Evolutionary conservation across 2,329 filamentous ascomycete species (phyloP), one percentile per base, ranked within the genome.

Genomic region (Allantophomopsis lycopodina): DNA sequence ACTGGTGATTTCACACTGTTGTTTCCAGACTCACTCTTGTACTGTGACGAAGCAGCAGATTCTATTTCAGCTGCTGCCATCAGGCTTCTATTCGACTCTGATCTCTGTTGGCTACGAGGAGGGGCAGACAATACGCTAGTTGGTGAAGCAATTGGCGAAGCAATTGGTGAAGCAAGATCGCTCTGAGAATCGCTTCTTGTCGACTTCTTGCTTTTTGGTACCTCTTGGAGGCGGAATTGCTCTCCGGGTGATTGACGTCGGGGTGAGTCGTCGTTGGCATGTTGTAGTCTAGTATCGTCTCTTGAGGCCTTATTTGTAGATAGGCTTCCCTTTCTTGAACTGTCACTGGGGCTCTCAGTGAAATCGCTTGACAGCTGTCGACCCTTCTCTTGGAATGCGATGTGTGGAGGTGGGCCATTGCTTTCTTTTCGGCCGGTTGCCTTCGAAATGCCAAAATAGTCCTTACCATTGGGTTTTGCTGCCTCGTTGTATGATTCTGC

Each of bases 351-450:
- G 36, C 71, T 64, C 31, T 69, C 71, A 21, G 74, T 66, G 17
- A 75, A 61, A 10, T 79, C 74, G 2, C 76, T 73, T 1, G 77
- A 78, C 4, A 69, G 60, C 44, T 76, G 69, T 35, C 83, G 73
- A 2, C 76, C 75, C 59, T 88, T 91, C 52, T 94, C 85, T 56
- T 94, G 86, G 55, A 87, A 93, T 16, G 86, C 83, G 50, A 94
- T 94, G 53, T 94, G 87, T n/a, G 87, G 85, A 13, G 84, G 87
- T 2, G 77, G 72, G 1, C 69, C 70, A 34, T 71, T 69, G 13
- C 52, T 53, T 36, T 65, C 66, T n/a, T 49, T 43, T 13, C 60
- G 48, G 2, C 54, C 43, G 16, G 57, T 48, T n/a, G 59, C 53
- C 53, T 66, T 69, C 28, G 61, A 45, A 5, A 60, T 50, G 38